Conservation (phyloP, 2,329 filamentous ascomycete species). For the Alternaria postmessia region DNA sequence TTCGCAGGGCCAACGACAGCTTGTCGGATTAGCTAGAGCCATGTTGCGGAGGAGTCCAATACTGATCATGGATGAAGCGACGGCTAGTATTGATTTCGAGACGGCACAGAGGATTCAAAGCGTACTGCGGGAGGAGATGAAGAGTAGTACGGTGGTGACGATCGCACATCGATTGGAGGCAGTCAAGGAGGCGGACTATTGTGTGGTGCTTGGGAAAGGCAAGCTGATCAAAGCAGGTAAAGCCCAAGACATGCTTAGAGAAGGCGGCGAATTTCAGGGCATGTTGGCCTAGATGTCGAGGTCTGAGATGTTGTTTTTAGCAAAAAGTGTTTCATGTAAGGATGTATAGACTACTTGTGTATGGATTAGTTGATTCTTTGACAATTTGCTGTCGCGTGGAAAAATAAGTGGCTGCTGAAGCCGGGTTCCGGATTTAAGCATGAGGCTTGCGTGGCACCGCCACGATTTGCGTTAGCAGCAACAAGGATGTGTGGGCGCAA, state of each 20-base stretch:
- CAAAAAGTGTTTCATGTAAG: background rate
- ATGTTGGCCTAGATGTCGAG: conserved; percentile 40
- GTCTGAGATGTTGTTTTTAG: background rate
- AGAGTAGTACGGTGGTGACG: conserved; percentile 68
- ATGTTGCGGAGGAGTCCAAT: conserved; percentile 68
- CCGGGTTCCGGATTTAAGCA: conserved; percentile 2
- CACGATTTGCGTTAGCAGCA: conserved; percentile 15
- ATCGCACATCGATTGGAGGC: conserved; percentile 72
- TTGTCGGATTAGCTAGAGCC: conserved; percentile 70
- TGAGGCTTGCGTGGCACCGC: conserved; percentile 24
- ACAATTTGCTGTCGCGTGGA: background rate
- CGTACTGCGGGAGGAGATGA: conserved; percentile 64
- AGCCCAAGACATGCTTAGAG: conserved; percentile 46
- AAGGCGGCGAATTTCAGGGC: conserved; percentile 43
- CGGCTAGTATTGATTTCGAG: conserved; percentile 69
- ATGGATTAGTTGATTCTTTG: background rate
- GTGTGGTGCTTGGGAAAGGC: conserved; percentile 63
- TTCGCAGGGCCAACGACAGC: conserved; percentile 70
- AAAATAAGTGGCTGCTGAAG: background rate
- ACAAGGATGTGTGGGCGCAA: conserved; percentile 27
- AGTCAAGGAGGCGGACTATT: conserved; percentile 66
- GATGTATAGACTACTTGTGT: background rate
- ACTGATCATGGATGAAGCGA: conserved; percentile 72
- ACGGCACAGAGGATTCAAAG: conserved; percentile 65
- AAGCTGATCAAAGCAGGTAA: conserved; percentile 52